Base-by-base conservation (phyloP, 1,284 basidiomycete genomes). In the Cutaneotrichosporon cutaneum region DNA sequence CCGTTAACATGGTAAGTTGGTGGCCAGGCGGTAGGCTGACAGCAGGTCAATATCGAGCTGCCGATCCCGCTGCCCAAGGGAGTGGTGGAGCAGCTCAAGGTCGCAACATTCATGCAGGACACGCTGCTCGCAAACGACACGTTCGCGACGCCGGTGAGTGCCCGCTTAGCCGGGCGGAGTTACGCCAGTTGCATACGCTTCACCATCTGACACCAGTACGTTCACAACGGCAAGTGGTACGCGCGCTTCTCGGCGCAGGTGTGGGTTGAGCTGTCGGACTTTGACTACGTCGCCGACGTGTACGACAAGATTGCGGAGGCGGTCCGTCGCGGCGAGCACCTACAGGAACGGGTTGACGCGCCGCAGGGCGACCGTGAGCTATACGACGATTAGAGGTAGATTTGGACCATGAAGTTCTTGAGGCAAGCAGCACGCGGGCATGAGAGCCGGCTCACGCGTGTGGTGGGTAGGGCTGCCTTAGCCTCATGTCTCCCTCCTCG, bases 191-290 rank as follows among this genome's bases (percentile, higher is more conserved):
- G n/a, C n/a, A n/a, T n/a, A n/a, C n/a, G n/a, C n/a, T n/a, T n/a
- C n/a, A n/a, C 6, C 1, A 39, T 2, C 56, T 58, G 52, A 53
- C 35, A 16, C 8, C 42, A 74, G 68, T 73, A 67, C 64, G 81
- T 80, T 57, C 88, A 90, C 70, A 85, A 85, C 57, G 84, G 82
- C 0, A 82, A 78, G 30, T 90, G 87, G 87, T 90, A 88, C 87
- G 82, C 83, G 4, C 81, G 90, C 45, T 85, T 85, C 71, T 87
- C 87, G 62, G 85, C 82, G 10, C 90, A 91, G 73, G 83, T 91
- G 1, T 92, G 84, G 83, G 87, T 84, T 58, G 88, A 79, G 65
- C 55, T 80, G 24, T 60, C 60, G 42, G 80, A 81, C 65, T 81
- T 80, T 60, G 71, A 73, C 39, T 59, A 68, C 21, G 65, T 75